A percentile compares a stretch with the other conserved stretches of the same genome.
Conservation (phyloP, 495 filamentous ascomycete species). For the Aspergillus campestris region DNA sequence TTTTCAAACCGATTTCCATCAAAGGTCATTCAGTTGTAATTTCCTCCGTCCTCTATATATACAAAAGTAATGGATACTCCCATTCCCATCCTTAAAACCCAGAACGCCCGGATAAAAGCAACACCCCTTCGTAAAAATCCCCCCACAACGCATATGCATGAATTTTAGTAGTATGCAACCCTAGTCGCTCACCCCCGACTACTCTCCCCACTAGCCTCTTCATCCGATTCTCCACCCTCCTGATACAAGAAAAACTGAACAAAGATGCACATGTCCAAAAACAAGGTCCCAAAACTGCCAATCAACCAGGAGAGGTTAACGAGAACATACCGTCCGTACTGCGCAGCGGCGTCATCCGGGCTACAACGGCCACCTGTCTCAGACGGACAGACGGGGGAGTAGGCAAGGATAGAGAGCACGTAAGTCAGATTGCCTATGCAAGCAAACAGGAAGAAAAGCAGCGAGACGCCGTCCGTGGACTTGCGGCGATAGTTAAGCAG, state of each 20-base stretch:
- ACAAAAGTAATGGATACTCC: no score
- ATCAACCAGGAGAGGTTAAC: constrained; percentile 86
- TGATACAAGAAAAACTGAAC: constrained; percentile 84
- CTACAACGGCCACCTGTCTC: constrained; percentile 30
- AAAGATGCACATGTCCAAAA: constrained; percentile 80
- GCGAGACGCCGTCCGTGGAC: constrained; percentile 79
- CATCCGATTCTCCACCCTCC: constrained; percentile 28
- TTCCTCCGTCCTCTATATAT: no score
- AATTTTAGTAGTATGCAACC: not conserved
- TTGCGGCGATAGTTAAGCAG: constrained; percentile 84
- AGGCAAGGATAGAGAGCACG: constrained; percentile 84
- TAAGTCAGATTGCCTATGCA: constrained; percentile 92
- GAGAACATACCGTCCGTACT: constrained; percentile 73
- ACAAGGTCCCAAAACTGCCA: constrained; percentile 78
- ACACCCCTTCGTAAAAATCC: not conserved
- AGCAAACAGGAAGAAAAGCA: constrained; percentile 94
- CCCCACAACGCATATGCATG: not conserved
- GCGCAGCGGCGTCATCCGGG: constrained; percentile 42
- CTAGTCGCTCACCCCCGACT: not conserved
- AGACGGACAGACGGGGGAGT: constrained; percentile 51
- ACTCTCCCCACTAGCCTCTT: constrained; percentile 2
- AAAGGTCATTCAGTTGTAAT: no score
- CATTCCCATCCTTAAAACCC: no score
- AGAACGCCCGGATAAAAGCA: no score
- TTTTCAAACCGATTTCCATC: no score